phyloP scores from a whole-genome alignment of 495 filamentous ascomycete species.

The Pyrenopolyporus hunteri region DNA sequence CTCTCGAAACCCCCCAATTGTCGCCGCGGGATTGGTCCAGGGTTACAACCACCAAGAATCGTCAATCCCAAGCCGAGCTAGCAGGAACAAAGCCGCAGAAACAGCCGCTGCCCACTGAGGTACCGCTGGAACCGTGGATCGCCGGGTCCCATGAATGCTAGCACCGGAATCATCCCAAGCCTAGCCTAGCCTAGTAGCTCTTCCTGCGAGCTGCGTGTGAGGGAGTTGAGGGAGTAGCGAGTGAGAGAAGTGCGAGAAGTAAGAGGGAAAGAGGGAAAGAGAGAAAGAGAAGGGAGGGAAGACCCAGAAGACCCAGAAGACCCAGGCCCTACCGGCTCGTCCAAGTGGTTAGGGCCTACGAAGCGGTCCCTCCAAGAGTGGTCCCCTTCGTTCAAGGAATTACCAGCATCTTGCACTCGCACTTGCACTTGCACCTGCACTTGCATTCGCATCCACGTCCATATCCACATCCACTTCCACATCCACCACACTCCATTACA shows the following conservation, averaged over 20 bases:
- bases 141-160: slow-evolving; percentile 34
- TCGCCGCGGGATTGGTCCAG: slow-evolving; percentile 33
- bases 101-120: slow-evolving; percentile 23
- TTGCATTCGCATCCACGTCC: slow-evolving; percentile 8
- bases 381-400: slow-evolving; percentile 30
- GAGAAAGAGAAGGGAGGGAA: too few species aligned
- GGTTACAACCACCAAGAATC: slow-evolving; percentile 26
- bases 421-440: slow-evolving; percentile 4
- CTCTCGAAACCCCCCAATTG: slow-evolving; percentile 32
- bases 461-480: slow-evolving; percentile 11
- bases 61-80: slow-evolving; percentile 28
- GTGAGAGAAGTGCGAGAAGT: too few species aligned
- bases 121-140: slow-evolving; percentile 35
- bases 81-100: slow-evolving; percentile 16
- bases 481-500: slow-evolving; percentile 37
- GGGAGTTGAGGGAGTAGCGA: neutral
- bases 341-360: too few species aligned
- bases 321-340: slow-evolving; percentile 4
- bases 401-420: slow-evolving; percentile 38
- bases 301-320: too few species aligned
- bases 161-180: slow-evolving; percentile 37
- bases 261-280: too few species aligned
- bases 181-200: slow-evolving; percentile 23
- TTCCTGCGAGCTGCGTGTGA: neutral
- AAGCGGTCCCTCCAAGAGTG: slow-evolving; percentile 8